These are phyloP conservation scores for Lentinula aciculospora DNA, from an alignment of 768 basidiomycete species.

Conservation along the genomic window DNA sequence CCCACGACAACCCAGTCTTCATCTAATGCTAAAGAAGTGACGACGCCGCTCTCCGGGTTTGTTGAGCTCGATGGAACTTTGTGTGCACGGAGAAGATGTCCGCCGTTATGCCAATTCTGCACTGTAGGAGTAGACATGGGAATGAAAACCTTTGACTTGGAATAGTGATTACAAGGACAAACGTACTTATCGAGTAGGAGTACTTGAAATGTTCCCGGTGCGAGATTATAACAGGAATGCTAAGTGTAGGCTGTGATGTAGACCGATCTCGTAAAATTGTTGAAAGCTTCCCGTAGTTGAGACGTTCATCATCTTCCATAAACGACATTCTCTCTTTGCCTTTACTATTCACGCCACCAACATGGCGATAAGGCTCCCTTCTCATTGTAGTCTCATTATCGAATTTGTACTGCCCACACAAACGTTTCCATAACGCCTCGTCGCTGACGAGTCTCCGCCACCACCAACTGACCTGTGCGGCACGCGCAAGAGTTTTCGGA, in stretches of 20 bases:
- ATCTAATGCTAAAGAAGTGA: conserved; percentile 86
- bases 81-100: conserved; percentile 63
- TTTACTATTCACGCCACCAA: background rate
- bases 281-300: background rate
- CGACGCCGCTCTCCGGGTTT: conserved; percentile 52
- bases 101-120: conserved; percentile 76
- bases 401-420: conserved; percentile 62
- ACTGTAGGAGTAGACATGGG: conserved; percentile 34
- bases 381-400: too few species aligned
- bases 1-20: conserved; percentile 82
- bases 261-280: background rate
- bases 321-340: conserved; percentile 3
- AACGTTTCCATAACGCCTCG: conserved; percentile 73
- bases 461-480: conserved; percentile 59
- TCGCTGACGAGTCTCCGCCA: conserved; percentile 72
- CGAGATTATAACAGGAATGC: conserved; percentile 31
- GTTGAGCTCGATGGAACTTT: conserved; percentile 33
- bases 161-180: too few species aligned
- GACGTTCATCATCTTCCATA: background rate
- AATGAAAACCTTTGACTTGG: background rate
- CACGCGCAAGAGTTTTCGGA: conserved; percentile 62
- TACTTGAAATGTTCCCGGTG: conserved; percentile 69
- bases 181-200: conserved; percentile 66
- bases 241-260: background rate
- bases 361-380: background rate